A percentile compares a stretch with the other conserved stretches of the same genome.
These are phyloP conservation scores for Tylopilus subfusipes DNA, from an alignment of 768 basidiomycete genomes.

Conservation along the genomic window DNA sequence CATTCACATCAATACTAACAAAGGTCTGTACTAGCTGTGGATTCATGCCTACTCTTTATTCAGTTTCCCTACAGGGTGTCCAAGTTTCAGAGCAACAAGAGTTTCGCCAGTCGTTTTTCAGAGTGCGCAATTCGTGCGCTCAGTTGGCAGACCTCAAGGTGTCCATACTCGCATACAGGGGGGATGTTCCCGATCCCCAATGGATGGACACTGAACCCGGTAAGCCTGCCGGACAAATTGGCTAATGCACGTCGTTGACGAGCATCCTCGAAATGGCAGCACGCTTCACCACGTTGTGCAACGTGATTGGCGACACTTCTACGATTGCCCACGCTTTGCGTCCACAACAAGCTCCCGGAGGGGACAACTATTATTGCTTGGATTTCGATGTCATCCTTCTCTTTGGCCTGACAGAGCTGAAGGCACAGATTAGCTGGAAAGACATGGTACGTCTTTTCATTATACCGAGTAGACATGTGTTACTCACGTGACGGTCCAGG, in stretches of 20 bases:
- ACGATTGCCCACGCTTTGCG: not conserved
- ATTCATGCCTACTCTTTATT: not conserved
- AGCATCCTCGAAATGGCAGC: not conserved
- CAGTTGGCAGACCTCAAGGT: not conserved
- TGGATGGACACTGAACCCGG: conserved; percentile 18
- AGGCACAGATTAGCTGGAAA: conserved; percentile 43
- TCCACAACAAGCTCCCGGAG: not conserved
- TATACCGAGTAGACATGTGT: not conserved
- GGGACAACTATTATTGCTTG: conserved; percentile 13
- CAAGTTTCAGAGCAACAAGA: conserved; percentile 22
- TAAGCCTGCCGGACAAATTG: not conserved
- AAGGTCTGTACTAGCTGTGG: conserved; percentile 17
- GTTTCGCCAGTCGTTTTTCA: conserved; percentile 11
- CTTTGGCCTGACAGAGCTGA: conserved; percentile 43
- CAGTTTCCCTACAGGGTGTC: conserved; percentile 1
- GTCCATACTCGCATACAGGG: conserved; percentile 17
- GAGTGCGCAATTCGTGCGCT: not conserved
- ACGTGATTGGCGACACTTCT: conserved; percentile 11
- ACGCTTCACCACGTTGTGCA: conserved; percentile 13
- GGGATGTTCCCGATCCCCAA: not conserved
- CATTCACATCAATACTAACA: conserved; percentile 36
- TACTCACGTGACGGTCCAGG: conserved; percentile 5
- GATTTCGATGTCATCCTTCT: conserved; percentile 35
- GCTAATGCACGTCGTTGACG: not conserved
- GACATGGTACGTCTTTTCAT: conserved; percentile 19